These are phyloP conservation scores for Ophiostoma australiae DNA, from an alignment of 2,329 filamentous ascomycete species.

Conservation along the genomic window DNA sequence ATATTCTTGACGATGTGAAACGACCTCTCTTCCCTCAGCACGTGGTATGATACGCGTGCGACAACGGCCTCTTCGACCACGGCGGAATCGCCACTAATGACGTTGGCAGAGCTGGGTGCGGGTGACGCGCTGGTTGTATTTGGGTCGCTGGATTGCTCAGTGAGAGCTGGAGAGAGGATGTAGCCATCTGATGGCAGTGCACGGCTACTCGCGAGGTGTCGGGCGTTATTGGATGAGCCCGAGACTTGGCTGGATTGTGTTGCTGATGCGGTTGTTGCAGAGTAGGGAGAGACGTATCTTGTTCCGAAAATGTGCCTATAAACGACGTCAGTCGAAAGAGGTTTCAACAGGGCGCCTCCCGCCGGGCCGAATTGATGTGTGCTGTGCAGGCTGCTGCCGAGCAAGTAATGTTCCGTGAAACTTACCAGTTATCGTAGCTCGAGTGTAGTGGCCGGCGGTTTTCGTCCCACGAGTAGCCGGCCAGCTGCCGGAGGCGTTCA, in stretches of 20 bases:
- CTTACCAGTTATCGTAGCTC: constrained; percentile 83
- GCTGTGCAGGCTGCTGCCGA: background rate
- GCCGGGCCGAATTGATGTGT: background rate
- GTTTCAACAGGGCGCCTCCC: background rate
- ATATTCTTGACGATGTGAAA: constrained; percentile 77
- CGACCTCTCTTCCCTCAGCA: constrained; percentile 77
- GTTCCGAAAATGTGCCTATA: constrained; percentile 62
- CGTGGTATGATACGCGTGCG: constrained; percentile 76
- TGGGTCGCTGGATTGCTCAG: constrained; percentile 40
- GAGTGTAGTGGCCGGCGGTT: constrained; percentile 53
- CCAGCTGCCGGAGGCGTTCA: constrained; percentile 66
- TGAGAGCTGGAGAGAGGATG: constrained; percentile 34
- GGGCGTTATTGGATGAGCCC: constrained; percentile 42
- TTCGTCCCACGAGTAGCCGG: constrained; percentile 74
- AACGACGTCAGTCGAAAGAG: background rate
- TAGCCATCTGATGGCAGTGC: constrained; percentile 41
- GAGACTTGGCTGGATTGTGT: constrained; percentile 38
- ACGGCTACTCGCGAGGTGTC: constrained; percentile 41
- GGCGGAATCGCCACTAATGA: constrained; percentile 43
- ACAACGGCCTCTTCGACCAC: constrained; percentile 64
- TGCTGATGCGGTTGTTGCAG: constrained; percentile 37
- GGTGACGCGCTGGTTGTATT: constrained; percentile 35
- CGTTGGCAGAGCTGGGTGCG: constrained; percentile 32
- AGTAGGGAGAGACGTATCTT: constrained; percentile 50
- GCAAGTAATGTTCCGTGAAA: background rate